phyloP scores from a whole-genome alignment of 192 early-diverging fungal genomes.

The Dissophora ornata region DNA sequence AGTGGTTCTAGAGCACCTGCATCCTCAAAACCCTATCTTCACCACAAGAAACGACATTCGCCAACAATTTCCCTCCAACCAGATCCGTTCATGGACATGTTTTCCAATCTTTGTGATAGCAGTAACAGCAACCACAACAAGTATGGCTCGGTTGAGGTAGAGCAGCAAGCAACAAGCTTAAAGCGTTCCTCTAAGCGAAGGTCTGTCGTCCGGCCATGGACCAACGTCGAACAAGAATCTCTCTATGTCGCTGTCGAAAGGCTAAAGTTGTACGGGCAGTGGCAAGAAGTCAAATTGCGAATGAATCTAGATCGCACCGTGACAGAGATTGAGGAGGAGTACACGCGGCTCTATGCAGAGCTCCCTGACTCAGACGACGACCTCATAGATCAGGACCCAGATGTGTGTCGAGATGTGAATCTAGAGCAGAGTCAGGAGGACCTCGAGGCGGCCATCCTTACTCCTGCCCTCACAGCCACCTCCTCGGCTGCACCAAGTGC shows the following conservation, averaged over 20 bases:
- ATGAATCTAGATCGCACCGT: slow-evolving; percentile 40
- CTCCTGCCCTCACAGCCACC: slow-evolving; percentile 28
- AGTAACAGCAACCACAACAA: neutral
- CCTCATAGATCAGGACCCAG: neutral
- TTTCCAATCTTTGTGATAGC: neutral
- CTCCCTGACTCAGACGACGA: slow-evolving; percentile 39
- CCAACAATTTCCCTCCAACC: slow-evolving; percentile 19
- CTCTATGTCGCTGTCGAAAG: slow-evolving; percentile 44
- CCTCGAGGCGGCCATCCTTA: neutral
- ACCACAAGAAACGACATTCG: slow-evolving; percentile 29
- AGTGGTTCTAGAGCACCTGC: neutral
- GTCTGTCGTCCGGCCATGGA: slow-evolving; percentile 23
- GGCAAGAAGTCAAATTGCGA: slow-evolving; percentile 13
- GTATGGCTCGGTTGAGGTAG: neutral
- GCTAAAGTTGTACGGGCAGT: slow-evolving; percentile 29
- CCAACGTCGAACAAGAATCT: slow-evolving; percentile 44
- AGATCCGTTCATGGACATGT: slow-evolving; percentile 1
- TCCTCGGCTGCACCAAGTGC: slow-evolving; percentile 25
- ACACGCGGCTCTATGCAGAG: slow-evolving; percentile 43
- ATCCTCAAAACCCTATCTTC: slow-evolving; percentile 7
- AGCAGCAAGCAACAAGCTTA: neutral
- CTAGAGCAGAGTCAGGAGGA: slow-evolving; percentile 1
- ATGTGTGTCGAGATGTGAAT: neutral
- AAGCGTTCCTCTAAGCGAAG: slow-evolving; percentile 8
- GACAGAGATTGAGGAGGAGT: slow-evolving; percentile 39